Evolutionary conservation across 1,284 basidiomycete species (phyloP), one percentile per base, ranked within the genome.

Genomic region (Taiwanofungus camphoratus): DNA sequence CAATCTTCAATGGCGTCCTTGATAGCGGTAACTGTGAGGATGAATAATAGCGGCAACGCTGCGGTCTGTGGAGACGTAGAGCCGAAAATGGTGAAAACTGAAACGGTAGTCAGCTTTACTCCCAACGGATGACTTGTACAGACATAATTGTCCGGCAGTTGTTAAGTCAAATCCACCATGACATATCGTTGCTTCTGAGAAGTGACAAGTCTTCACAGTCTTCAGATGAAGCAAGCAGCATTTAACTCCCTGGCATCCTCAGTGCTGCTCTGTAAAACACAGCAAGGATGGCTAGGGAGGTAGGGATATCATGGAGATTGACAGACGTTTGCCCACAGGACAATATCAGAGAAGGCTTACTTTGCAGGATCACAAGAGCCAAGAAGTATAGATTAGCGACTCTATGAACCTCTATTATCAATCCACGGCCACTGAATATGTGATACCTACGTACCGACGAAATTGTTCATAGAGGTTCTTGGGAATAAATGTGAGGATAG

Each of bases 1-100:
- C 92, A 94, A 66, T 98, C 94, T 68, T 98, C 95, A 43, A 97
- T 71, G 9, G 83, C 92, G 62, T 98, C 94, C 65, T 97, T 98
- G 68, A 96, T 81, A 8, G 87, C 93, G 5, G 95, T 97, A 48
- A 96, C 87, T 23, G 71, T 63, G 34, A 98, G 65, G 52, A 98
- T 96, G 62, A 93, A 89, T 15, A 91, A 69, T 16, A 98, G 75
- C 0, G 94, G 95, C 19, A 98, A 67, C 61, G 91, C 87, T 4
- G 92, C 82, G 44, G 92, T 82, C 47, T 87, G 77, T 1, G 92
- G 86, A 2, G 86, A 79, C 1, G 90, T 81, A 1, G 93, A 89
- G 35, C 92, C 94, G 61, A 98, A 98, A 20, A 95, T 70, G 38
- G 92, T 77, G 60, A 96, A 94, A 3, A 93, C 87, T 88, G 55